Base-by-base conservation (phyloP, 228 moss, liverwort and hornwort genomes). In the Sphagnum fallax region DNA sequence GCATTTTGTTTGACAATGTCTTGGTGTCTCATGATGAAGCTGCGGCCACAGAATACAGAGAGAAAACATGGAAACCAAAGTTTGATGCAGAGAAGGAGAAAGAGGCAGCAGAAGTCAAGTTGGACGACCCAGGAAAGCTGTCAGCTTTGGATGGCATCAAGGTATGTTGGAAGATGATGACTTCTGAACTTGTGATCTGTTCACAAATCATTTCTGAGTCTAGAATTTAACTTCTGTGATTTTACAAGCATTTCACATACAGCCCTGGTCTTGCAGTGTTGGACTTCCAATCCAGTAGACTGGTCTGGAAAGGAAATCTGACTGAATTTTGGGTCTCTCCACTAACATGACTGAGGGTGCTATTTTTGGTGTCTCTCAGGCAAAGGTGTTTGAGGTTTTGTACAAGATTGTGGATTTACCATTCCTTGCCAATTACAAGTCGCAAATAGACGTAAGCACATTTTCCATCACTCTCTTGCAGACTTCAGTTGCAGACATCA, bases 1-100 rank as follows among this genome's bases (percentile, higher is more conserved):
- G 98, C 10, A 93, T 98, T 48, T 71, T 98, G 50, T 98, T 98
- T 55, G 98, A 98, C 52, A 98, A 98, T 71, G 76, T 93, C 58
- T 77, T 98, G 51, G 88, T 98, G 4, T 84, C 92, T 52, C 81
- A 90, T 9, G 90, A 92, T 6, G 93, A 91, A 66, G 84, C 63
- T 8, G 91, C 88, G 14, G 98, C 98, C 0, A 78, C 76, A 71
- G 77, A 75, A 53, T 90, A 92, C 84, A 89, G 98, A 74, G 90
- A 93, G 76, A 87, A 79, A 11, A 84, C 90, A 1, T 98, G 93
- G 93, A 91, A 89, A 52, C 85, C 87, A 0, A 98, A 98, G 84
- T 50, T 81, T 11, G 77, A 71, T 2, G 73, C 70, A 1, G 98
- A 98, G 92, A 97, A 93, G 78, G 81, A 72, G 70, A 89, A 84